phyloP scores from a whole-genome alignment of 371 early-diverging fungal genomes.

The Mortierella sp. region DNA sequence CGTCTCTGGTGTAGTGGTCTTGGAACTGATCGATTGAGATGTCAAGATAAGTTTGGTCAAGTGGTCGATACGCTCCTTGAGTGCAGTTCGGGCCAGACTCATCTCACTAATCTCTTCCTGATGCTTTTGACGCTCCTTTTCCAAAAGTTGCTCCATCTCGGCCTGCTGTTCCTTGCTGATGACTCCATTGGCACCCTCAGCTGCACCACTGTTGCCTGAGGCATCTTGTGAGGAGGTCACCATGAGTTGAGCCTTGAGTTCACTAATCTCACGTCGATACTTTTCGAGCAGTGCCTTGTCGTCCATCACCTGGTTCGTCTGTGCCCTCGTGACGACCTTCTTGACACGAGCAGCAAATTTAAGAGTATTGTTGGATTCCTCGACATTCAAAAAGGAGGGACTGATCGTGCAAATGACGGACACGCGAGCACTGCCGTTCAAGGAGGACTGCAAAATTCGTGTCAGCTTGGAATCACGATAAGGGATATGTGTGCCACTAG shows the following conservation, averaged over 20 bases:
- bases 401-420: slow-evolving; percentile 85
- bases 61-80: slow-evolving; percentile 86
- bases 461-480: slow-evolving; percentile 95
- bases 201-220: neutral
- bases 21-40: slow-evolving; percentile 65
- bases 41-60: slow-evolving; percentile 86
- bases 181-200: slow-evolving; percentile 1
- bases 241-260: slow-evolving; percentile 82
- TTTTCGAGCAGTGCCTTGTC: slow-evolving; percentile 89
- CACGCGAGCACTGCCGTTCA: slow-evolving; percentile 82
- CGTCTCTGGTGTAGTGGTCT: slow-evolving; percentile 9
- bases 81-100: slow-evolving; percentile 75
- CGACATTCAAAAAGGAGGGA: slow-evolving; percentile 67
- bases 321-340: slow-evolving; percentile 72
- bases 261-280: slow-evolving; percentile 84
- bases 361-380: slow-evolving; percentile 87
- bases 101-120: slow-evolving; percentile 82
- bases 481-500: slow-evolving; percentile 73
- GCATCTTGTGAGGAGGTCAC: slow-evolving; percentile 52
- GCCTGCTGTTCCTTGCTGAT: slow-evolving; percentile 32
- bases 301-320: slow-evolving; percentile 78
- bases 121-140: slow-evolving; percentile 61
- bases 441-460: slow-evolving; percentile 82
- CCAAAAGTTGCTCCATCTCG: slow-evolving; percentile 45
- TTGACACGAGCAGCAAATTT: slow-evolving; percentile 89